Percentiles rank a stretch among this genome's conserved stretches.
These are phyloP conservation scores for Notholithocarpus densiflorus DNA, from an alignment of 306 rosid genomes.

Conservation along the genomic window DNA sequence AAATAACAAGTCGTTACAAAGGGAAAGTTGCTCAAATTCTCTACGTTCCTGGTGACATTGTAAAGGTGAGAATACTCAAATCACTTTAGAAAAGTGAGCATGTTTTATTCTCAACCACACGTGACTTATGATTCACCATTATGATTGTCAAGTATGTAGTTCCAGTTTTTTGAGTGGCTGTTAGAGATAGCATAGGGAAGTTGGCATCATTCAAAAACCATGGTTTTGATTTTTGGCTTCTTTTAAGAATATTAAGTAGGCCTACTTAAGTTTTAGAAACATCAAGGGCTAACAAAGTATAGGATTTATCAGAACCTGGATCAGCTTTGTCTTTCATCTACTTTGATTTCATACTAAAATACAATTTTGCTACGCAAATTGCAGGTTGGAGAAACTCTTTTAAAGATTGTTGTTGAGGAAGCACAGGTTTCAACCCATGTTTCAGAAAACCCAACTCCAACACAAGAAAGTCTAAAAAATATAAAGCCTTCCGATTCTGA, in stretches of 20 bases:
- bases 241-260: neutral
- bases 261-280: neutral
- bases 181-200: neutral
- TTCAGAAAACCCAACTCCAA: slow-evolving; percentile 31
- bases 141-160: neutral
- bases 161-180: neutral
- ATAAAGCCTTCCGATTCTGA: slow-evolving; percentile 36
- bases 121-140: neutral
- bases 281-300: neutral
- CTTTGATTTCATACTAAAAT: neutral
- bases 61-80: slow-evolving; percentile 54
- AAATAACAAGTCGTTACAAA: slow-evolving; percentile 90
- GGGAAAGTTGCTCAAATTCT: slow-evolving; percentile 69
- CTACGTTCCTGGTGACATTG: slow-evolving; percentile 75
- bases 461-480: slow-evolving; percentile 30
- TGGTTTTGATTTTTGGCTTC: neutral
- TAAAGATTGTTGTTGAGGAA: slow-evolving; percentile 51
- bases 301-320: neutral
- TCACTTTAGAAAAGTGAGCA: neutral
- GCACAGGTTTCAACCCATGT: slow-evolving; percentile 31
- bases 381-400: slow-evolving; percentile 94
- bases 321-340: neutral
- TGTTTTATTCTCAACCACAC: neutral
- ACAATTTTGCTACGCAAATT: slow-evolving; percentile 14
- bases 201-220: neutral